Evolutionary conservation across 2,329 filamentous ascomycete species (phyloP).

Genomic region (Talaromyces sp.): DNA sequence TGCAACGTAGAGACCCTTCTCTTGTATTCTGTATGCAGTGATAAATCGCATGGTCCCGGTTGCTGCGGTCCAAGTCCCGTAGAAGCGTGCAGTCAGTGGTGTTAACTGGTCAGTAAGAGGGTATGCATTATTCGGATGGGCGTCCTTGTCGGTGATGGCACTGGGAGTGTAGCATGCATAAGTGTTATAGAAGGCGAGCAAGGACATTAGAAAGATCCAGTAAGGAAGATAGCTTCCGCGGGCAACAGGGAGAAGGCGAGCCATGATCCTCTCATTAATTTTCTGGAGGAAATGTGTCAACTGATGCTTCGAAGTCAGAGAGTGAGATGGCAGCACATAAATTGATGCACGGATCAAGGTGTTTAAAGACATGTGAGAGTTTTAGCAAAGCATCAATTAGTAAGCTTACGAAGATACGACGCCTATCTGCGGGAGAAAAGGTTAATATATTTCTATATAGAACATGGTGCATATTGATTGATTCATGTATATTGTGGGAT

Average conservation of each 20-base stretch:
- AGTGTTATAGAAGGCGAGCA: background rate
- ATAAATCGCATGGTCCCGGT: background rate
- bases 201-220: background rate
- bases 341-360: background rate
- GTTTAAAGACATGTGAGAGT: background rate
- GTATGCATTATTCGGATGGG: background rate
- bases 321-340: background rate
- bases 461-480: background rate
- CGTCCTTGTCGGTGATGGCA: background rate
- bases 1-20: background rate
- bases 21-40: background rate
- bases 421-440: background rate
- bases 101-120: background rate
- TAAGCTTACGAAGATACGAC: background rate
- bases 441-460: background rate
- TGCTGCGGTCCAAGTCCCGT: background rate
- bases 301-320: background rate
- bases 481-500: background rate
- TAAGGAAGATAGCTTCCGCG: background rate
- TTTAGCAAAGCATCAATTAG: background rate
- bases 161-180: background rate
- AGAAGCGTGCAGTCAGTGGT: background rate
- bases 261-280: background rate
- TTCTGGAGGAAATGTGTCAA: background rate
- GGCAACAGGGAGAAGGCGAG: background rate